Evolutionary conservation across 148 eudicot genomes (phyloP).

Genomic region (Rhododendron griersonianum): DNA sequence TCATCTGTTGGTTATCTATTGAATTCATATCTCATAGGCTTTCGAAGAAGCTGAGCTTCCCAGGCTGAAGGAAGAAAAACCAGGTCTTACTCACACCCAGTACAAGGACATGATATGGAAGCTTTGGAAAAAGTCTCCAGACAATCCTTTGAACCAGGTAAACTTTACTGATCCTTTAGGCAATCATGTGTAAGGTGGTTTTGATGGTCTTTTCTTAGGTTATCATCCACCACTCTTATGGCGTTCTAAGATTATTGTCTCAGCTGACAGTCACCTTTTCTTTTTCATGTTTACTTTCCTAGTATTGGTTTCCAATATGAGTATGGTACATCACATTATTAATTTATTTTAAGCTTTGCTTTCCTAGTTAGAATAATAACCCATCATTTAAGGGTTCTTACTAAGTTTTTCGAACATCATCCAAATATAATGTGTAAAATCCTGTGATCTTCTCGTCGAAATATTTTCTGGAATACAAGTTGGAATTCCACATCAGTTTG

Average conservation of each 20-base stretch:
- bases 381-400: not conserved
- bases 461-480: not conserved
- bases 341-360: not conserved
- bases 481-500: not conserved
- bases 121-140: constrained; percentile 96
- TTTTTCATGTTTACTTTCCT: not conserved
- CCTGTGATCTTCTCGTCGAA: not conserved
- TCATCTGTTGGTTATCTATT: constrained; percentile 2
- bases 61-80: constrained; percentile 83
- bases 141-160: constrained; percentile 94
- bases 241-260: not conserved
- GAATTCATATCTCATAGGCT: constrained; percentile 41
- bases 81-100: constrained; percentile 95
- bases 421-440: not conserved
- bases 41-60: constrained; percentile 98
- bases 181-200: not conserved
- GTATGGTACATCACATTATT: not conserved
- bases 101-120: constrained; percentile 97
- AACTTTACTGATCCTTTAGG: constrained; percentile 1
- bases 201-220: not conserved
- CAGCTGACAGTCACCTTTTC: not conserved
- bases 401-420: not conserved
- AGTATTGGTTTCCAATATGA: not conserved
- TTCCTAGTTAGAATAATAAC: not conserved
- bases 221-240: not conserved